phyloP scores from a whole-genome alignment of 371 early-diverging fungal species.

The Batkoa obscura region DNA sequence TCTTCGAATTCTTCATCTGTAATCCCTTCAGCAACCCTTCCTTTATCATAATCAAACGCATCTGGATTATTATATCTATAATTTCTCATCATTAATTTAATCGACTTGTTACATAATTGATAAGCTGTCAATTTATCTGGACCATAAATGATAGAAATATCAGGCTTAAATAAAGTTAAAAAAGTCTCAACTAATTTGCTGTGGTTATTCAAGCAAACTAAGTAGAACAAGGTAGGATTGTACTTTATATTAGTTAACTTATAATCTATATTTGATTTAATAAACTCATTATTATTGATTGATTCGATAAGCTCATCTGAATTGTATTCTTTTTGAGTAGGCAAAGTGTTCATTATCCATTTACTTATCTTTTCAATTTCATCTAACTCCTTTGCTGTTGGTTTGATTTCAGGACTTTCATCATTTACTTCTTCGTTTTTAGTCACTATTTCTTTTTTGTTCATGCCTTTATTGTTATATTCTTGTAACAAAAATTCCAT shows the following conservation, averaged over 20 bases:
- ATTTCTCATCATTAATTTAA: slow-evolving; percentile 58
- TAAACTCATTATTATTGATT: too few species aligned
- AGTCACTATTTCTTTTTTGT: too few species aligned
- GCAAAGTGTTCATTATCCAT: too few species aligned
- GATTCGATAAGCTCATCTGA: too few species aligned
- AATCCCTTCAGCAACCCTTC: slow-evolving; percentile 57
- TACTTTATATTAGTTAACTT: slow-evolving; percentile 2
- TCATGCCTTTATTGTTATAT: too few species aligned
- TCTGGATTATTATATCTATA: slow-evolving; percentile 41
- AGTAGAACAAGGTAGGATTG: slow-evolving; percentile 46
- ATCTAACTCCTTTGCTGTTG: too few species aligned
- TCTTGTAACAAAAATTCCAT: too few species aligned
- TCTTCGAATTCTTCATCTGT: slow-evolving; percentile 51
- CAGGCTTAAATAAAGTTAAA: slow-evolving; percentile 32
- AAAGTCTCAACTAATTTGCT: slow-evolving; percentile 33
- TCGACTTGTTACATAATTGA: slow-evolving; percentile 51
- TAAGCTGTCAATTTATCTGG: slow-evolving; percentile 35
- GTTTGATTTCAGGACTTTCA: too few species aligned
- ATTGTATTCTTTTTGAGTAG: too few species aligned
- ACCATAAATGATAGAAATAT: slow-evolving; percentile 28
- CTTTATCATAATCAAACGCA: slow-evolving; percentile 42
- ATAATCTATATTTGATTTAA: not conserved
- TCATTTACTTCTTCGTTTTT: too few species aligned
- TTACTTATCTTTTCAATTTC: too few species aligned
- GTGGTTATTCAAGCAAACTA: slow-evolving; percentile 35